Evolutionary conservation across 345 rosid genomes (phyloP).

Genomic region (Pugionium cornutum): DNA sequence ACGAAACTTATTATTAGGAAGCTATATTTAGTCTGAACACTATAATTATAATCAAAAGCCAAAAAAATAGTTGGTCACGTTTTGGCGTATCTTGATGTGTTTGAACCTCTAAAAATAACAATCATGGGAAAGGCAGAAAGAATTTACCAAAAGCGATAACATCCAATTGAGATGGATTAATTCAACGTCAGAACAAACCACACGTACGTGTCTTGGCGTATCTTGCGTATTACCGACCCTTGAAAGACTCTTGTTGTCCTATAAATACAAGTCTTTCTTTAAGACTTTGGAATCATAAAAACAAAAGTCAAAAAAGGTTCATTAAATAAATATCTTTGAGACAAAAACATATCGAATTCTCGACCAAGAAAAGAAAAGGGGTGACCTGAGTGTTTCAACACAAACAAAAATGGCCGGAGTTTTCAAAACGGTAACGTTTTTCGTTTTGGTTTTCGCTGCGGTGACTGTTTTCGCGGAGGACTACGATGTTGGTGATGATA

Average conservation of each 20-base stretch:
- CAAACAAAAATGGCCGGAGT: conserved; percentile 36
- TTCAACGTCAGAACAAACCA: conserved; percentile 12
- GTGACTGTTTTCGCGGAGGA: conserved; percentile 35
- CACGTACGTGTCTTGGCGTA: conserved; percentile 34
- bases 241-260: background rate
- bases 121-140: background rate
- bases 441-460: conserved; percentile 33
- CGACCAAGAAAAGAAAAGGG: conserved; percentile 19
- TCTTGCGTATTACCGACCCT: conserved; percentile 4
- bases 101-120: conserved; percentile 7
- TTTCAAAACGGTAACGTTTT: conserved; percentile 25
- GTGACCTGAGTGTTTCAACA: conserved; percentile 41
- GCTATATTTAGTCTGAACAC: conserved; percentile 15
- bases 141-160: conserved; percentile 25
- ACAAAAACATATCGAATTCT: background rate
- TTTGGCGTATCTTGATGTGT: background rate
- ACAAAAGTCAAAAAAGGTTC: conserved; percentile 10
- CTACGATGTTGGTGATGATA: conserved; percentile 43
- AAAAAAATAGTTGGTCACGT: conserved; percentile 10
- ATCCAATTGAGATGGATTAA: background rate
- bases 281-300: conserved; percentile 26
- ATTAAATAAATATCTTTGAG: background rate
- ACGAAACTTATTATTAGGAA: background rate
- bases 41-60: background rate
- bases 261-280: conserved; percentile 30